Evolutionary conservation across 371 early-diverging fungal genomes (phyloP), one percentile per base, ranked within the genome.

Genomic region (Mortierella sp.): DNA sequence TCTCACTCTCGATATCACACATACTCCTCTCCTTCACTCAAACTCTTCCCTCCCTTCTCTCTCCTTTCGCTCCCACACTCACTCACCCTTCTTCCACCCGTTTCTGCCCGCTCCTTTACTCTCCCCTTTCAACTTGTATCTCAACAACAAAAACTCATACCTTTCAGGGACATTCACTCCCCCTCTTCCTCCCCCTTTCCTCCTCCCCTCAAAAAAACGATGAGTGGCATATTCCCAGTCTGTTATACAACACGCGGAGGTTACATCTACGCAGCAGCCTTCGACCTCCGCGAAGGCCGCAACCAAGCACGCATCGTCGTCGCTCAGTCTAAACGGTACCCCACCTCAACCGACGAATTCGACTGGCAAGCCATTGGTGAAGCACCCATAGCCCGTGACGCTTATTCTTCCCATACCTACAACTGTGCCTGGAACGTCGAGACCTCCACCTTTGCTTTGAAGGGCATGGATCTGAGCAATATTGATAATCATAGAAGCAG

Each of bases 401-500:
- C 38, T 11, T 42, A 38, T 42, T 4, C 19, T 3, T 21, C 10
- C 38, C 34, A 42, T 8, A 68, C 68, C 42, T 68, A 68, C 24
- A 68, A 68, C 68, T 68, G 68, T 68, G 68, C 68, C 42, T 68
- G 68, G 68, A 68, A 68, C 68, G 38, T 4, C 6, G 44, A 68
- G 3, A 68, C 42, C 3, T 19, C 24, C 24, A 68, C 68, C 21
- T 42, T 68, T 68, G 68, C 68, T 0, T 38, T 68, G 2, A 6
- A 42, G 42, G 68, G 68, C 2, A 38, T 38, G 24, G 21, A 34
- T 3, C 9, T 24, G 42, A 19, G 9, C 10, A 1, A 4, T 24
- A 10, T 21, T 10, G 38, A 8, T 38, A 24, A 21, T 9, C 8
- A 9, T 21, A 68, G 21, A 24, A 42, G 19, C 21, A 38, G 68